Evolutionary conservation across 768 basidiomycete species (phyloP).

Genomic region (Boletus rubescentipes): DNA sequence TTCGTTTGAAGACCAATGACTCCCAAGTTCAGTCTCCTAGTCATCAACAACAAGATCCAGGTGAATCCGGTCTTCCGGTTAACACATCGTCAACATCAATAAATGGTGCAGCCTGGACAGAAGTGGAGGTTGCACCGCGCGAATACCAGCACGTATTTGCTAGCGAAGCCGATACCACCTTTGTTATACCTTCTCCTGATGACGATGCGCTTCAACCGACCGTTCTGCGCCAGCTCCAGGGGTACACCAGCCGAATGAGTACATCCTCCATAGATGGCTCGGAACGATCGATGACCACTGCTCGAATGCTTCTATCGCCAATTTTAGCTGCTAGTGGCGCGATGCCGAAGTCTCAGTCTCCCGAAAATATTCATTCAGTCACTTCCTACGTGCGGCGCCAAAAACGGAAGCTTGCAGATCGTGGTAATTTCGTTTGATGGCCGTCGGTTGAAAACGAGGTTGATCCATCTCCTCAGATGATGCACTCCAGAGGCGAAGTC

Average conservation of each 20-base stretch:
- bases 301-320: background rate
- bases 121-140: background rate
- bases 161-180: conserved; percentile 10
- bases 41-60: conserved; percentile 9
- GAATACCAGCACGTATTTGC: background rate
- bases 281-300: conserved; percentile 1
- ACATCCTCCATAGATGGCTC: background rate
- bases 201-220: conserved; percentile 5
- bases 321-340: background rate
- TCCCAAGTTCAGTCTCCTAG: background rate
- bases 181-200: conserved; percentile 3
- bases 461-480: conserved; percentile 17
- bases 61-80: conserved; percentile 22
- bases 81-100: background rate
- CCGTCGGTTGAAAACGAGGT: background rate
- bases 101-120: background rate
- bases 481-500: conserved; percentile 23
- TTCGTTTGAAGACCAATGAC: conserved; percentile 18
- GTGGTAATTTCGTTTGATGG: conserved; percentile 6
- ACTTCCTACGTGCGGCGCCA: background rate
- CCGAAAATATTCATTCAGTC: background rate
- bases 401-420: conserved; percentile 14
- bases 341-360: background rate
- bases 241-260: conserved; percentile 14
- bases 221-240: conserved; percentile 15